phyloP scores from a whole-genome alignment of 805 yeast species.

The Myxozyma kluyveri region DNA sequence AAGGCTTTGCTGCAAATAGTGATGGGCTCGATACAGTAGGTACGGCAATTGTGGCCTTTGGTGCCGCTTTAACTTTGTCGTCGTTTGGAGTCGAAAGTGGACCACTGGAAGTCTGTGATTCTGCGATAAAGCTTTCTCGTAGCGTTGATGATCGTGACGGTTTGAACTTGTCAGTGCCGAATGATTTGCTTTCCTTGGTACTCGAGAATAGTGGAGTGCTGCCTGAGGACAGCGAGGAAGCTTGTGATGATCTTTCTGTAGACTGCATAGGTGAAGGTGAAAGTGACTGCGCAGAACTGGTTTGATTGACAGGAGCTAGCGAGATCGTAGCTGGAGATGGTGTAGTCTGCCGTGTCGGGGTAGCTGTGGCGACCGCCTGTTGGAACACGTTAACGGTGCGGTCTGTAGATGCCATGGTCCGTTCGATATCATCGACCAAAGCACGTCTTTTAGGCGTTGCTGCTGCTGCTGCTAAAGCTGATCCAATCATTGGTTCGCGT shows the following conservation, averaged over 20 bases:
- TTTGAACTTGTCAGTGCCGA: conserved; percentile 20
- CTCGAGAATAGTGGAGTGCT: background rate
- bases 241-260: background rate
- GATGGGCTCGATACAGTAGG: too few relatives aligned
- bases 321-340: background rate
- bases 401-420: conserved; percentile 22
- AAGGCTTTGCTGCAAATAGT: too few relatives aligned
- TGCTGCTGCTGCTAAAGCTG: conserved; percentile 11
- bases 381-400: conserved; percentile 8
- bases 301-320: background rate
- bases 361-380: conserved; percentile 22
- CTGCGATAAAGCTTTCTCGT: conserved; percentile 23
- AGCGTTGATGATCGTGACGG: conserved; percentile 19
- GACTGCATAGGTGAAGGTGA: background rate
- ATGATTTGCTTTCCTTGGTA: too few relatives aligned
- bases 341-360: conserved; percentile 3
- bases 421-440: conserved; percentile 20
- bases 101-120: too few relatives aligned
- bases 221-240: background rate
- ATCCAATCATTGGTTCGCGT: conserved; percentile 6
- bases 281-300: background rate
- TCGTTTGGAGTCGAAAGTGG: conserved; percentile 13
- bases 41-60: background rate
- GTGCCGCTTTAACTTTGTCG: background rate
- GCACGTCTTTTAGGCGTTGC: conserved; percentile 6